Evolutionary conservation across 768 basidiomycete genomes (phyloP).

Genomic region (Mycena alexandri): DNA sequence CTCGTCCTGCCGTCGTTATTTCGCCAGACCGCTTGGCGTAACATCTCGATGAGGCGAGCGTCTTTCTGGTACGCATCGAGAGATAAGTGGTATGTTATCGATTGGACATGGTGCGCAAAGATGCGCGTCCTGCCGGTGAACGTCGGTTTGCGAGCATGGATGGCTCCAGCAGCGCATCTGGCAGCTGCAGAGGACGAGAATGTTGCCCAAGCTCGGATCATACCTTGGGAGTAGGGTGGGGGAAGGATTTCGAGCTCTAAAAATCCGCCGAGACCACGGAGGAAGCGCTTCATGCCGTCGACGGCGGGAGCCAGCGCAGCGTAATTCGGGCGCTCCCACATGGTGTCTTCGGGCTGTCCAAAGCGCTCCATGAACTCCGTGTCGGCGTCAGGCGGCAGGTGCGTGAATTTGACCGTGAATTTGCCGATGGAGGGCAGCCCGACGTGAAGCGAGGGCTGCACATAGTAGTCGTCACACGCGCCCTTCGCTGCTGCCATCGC

Average conservation of each 20-base stretch:
- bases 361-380: conserved; percentile 60
- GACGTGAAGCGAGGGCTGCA: conserved; percentile 64
- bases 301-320: conserved; percentile 56
- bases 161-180: conserved; percentile 56
- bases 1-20: conserved; percentile 45
- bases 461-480: conserved; percentile 52
- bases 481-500: conserved; percentile 61
- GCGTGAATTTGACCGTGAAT: conserved; percentile 71
- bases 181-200: conserved; percentile 69
- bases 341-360: conserved; percentile 60
- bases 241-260: conserved; percentile 61
- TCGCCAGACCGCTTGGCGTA: conserved; percentile 54
- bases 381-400: conserved; percentile 61
- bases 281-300: conserved; percentile 53
- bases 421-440: conserved; percentile 70
- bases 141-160: conserved; percentile 62
- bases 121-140: conserved; percentile 62
- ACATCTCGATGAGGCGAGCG: conserved; percentile 57
- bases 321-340: conserved; percentile 64
- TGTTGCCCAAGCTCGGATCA: conserved; percentile 66
- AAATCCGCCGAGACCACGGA: conserved; percentile 51
- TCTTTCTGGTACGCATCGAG: conserved; percentile 54
- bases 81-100: conserved; percentile 61
- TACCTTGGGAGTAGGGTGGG: conserved; percentile 63
- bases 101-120: conserved; percentile 65